Conservation (phyloP, 805 yeast species). For the Yamadazyma laniorum region DNA sequence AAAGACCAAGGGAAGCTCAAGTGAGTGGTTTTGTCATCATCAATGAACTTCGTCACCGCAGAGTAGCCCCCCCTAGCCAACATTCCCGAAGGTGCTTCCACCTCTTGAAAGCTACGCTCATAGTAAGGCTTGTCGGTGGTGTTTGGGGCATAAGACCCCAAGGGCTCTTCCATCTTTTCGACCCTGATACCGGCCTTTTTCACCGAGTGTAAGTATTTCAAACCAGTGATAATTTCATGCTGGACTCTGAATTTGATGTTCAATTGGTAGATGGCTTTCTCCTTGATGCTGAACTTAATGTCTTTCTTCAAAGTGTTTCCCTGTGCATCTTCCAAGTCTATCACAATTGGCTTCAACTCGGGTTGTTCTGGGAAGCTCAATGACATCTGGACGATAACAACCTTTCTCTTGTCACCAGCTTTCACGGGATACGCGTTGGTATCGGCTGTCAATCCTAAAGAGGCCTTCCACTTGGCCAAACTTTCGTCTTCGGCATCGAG, state of each 20-base stretch:
- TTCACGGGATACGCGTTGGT: constrained; percentile 56
- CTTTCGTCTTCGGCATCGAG: constrained; percentile 91
- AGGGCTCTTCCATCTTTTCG: constrained; percentile 81
- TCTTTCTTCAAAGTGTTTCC: constrained; percentile 57
- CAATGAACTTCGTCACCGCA: constrained; percentile 78
- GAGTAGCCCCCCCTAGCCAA: constrained; percentile 84
- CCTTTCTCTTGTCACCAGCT: constrained; percentile 71
- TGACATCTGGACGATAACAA: constrained; percentile 76
- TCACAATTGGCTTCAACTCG: constrained; percentile 55
- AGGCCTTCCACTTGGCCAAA: constrained; percentile 86
- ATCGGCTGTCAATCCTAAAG: constrained; percentile 70
- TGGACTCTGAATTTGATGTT: constrained; percentile 79
- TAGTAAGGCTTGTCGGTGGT: constrained; percentile 78
- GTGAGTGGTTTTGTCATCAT: constrained; percentile 78
- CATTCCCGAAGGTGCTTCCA: constrained; percentile 90
- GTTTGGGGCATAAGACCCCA: constrained; percentile 90
- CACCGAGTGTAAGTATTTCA: constrained; percentile 78
- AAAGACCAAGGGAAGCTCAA: constrained; percentile 82
- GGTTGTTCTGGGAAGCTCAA: constrained; percentile 63
- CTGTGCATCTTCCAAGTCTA: constrained; percentile 60
- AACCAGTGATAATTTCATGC: constrained; percentile 87
- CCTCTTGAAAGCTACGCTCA: constrained; percentile 52
- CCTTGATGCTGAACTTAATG: constrained; percentile 73
- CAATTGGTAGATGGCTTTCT: constrained; percentile 70
- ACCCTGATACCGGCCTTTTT: constrained; percentile 87